Conservation (phyloP, 305 asterid genomes). For the Salvia sclarea region DNA sequence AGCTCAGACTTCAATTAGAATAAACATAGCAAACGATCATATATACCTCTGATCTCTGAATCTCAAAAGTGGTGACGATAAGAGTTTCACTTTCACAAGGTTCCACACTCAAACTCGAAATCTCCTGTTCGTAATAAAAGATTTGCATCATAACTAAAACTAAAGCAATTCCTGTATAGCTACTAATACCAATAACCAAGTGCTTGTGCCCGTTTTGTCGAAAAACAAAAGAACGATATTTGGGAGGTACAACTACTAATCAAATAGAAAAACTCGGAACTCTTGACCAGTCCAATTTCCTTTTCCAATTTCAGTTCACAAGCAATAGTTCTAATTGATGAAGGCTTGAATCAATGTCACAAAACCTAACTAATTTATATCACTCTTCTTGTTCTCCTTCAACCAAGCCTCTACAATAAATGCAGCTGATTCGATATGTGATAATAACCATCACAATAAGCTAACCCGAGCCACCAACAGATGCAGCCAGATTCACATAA, state of each 20-base stretch:
- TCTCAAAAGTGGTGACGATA: conserved; percentile 79
- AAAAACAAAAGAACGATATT: not conserved
- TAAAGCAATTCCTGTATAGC: not conserved
- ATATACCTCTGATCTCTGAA: conserved; percentile 80
- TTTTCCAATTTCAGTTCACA: conserved; percentile 15
- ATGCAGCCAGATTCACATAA: not conserved
- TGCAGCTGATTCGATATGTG: not conserved
- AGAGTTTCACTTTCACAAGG: conserved; percentile 76
- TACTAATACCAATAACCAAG: not conserved
- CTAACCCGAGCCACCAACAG: too few relatives aligned
- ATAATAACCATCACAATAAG: not conserved
- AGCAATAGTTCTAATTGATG: not conserved
- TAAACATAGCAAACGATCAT: conserved; percentile 3
- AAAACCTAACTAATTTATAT: not conserved
- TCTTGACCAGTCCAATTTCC: not conserved
- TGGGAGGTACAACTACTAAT: conserved; percentile 9
- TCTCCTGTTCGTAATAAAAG: conserved; percentile 55
- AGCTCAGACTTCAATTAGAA: conserved; percentile 17
- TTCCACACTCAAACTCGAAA: conserved; percentile 94
- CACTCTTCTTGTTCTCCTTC: not conserved
- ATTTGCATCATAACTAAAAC: conserved; percentile 26
- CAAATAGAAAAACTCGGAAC: not conserved
- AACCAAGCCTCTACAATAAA: not conserved
- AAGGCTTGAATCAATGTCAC: not conserved
- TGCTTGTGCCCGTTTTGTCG: not conserved